Evolutionary conservation across 83 land plant genomes (phyloP), one percentile per base, ranked within the genome.

Genomic region (Larix sibirica): DNA sequence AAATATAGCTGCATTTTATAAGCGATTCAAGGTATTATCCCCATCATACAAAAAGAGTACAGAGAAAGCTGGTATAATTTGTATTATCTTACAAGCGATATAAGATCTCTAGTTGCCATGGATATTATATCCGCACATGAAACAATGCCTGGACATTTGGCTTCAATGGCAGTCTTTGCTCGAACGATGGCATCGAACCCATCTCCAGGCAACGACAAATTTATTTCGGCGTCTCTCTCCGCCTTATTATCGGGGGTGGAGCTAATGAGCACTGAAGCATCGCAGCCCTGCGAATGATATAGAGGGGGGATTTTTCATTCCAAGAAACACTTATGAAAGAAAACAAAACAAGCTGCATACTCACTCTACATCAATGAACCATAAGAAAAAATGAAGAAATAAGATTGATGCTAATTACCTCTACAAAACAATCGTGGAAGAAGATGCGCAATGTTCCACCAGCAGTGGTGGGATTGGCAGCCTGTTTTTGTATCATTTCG

Each of bases 101-200:
- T 54, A n/a, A 65, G 84, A 84, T 94, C 85, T 14, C 96, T 82
- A 17, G 93, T 87, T 54, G 94, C 92, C 18, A 89, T 60, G 40
- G 92, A 90, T 18, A 94, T 82, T 68, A 94, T 87, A 80, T 94
- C 95, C 33, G 97, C 83, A 71, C 95, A 91, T 38, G 95, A 94
- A 67, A 94, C 95, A 20, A 84, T 42, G 83, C 85, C 85, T 7
- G 93, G 93, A 76, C 93, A 91, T 70, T 26, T 10, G 38, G 61
- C 77, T 83, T 82, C 86, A 23, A 66, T 86, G 4, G 79, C 86
- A 54, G 59, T 47, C 66, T 88, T 90, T 47, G 90, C 86, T 24
- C 84, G 80, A 50, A n/a, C 81, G 44, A 92, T 81, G 80, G 80
- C 88, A 64, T 92, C 94, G 82, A 90, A 90, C 12, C 75, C 93